Base-by-base conservation (phyloP, 768 basidiomycete genomes). In the Hortiboletus campestris region DNA sequence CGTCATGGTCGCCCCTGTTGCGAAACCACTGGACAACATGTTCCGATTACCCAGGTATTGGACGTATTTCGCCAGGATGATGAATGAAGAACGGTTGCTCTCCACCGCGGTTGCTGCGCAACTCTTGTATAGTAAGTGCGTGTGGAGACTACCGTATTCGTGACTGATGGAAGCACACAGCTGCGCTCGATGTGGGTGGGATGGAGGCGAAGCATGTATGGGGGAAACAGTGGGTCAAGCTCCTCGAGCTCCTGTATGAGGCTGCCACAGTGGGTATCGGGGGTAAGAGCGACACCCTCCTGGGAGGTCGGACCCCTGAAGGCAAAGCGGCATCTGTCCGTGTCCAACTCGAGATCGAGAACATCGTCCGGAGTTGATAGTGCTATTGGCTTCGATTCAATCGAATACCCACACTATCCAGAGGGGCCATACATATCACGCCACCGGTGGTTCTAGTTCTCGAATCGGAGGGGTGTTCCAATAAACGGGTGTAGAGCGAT, bases 151-250 rank as follows among this genome's bases (percentile, higher is more conserved):
- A 56, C 17, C 3, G 36, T 6, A n/a, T 31, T 48, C 22, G 19
- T 50, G 32, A 51, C 56, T 59, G 47, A 59, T 66, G 46, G 54
- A 60, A 40, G 22, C 50, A 46, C 39, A 50, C 56, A 91, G 89
- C 82, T 61, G 89, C 80, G 17, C 69, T 92, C 25, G 88, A 90
- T 49, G 86, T 90, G 31, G 77, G 85, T 60, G 89, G 91, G 3
- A 58, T 75, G 25, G 76, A 83, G 46, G 87, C 85, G 10, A 75
- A 75, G 52, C 70, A 76, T 28, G 71, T 88, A 10, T 92, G 86
- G 85, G 90, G 90, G n/a, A 72, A 76, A 38, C 90, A 92, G 68
- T 92, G 88, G 84, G 71, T 84, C 55, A 91, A 91, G 67, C 70
- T 91, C 49, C 76, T 93, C 20, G 78, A 75, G 25, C 68, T 89